Base-by-base conservation (phyloP, 305 asterid genomes). In the Fraxinus greggii region DNA sequence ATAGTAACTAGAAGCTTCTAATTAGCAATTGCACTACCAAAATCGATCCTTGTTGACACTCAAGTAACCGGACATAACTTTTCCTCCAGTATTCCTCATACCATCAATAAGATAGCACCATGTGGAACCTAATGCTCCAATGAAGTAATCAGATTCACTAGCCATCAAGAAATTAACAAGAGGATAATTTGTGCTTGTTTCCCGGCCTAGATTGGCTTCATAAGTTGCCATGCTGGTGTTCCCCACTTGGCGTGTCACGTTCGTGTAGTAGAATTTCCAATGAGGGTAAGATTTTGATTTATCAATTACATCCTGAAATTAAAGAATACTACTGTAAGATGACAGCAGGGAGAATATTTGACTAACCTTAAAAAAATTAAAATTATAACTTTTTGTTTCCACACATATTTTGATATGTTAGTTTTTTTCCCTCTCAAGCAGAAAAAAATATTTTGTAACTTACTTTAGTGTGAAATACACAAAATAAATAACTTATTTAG, bases 151-250 rank as follows among this genome's bases (percentile, higher is more conserved):
- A 0, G 97, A 93, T 80, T 96, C 99, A 10, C 95, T 75, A 65
- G 99, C 98, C 97, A 94, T 91, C 95, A 94, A 88, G 91, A 94
- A 96, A 86, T 96, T 96, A 38, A 93, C 97, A 3, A 94, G 88
- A 24, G 99, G 99, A 78, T 95, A 93, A 59, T 95, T 95, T 3
- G 97, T 95, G 92, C 98, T 93, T 13, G 90, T 91, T 85, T 93
- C 92, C 90, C 98, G 88, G 7, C 99, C 98, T 61, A 96, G 97
- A 67, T 95, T 94, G 69, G 95, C 94, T 86, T 93, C 98, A 21
- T 93, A 96, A 8, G 89, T 82, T 38, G 98, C 98, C 97, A 96
- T 96, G 8, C 92, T 90, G 59, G 83, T 81, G 89, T 94, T 93
- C 79, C 98, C 99, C 24, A 19, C 87, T 84, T 94, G 99, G 7